Evolutionary conservation across 805 yeast genomes (phyloP).

Genomic region (Candida pini): DNA sequence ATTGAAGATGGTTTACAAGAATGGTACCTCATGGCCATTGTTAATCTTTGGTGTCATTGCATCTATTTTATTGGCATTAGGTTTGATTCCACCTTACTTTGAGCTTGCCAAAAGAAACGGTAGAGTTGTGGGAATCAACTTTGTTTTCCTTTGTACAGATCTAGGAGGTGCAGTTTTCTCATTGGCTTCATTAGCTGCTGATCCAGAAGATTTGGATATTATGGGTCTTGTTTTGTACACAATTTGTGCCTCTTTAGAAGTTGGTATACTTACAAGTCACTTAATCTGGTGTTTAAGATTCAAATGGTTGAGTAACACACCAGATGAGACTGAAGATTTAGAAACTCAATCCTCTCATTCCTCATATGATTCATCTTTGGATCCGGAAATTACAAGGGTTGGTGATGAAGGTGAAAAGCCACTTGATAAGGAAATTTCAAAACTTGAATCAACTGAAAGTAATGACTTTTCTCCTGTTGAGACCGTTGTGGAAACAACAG

Average conservation of each 20-base stretch:
- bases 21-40: slow-evolving; percentile 40
- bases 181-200: slow-evolving; percentile 49
- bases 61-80: slow-evolving; percentile 42
- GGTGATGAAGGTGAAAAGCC: background rate
- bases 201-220: slow-evolving; percentile 52
- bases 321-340: slow-evolving; percentile 1
- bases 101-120: slow-evolving; percentile 49
- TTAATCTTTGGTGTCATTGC: slow-evolving; percentile 46
- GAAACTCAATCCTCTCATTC: slow-evolving; percentile 1
- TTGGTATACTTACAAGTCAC: slow-evolving; percentile 73
- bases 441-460: background rate
- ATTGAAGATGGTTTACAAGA: slow-evolving; percentile 38
- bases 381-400: slow-evolving; percentile 4
- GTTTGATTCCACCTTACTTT: slow-evolving; percentile 51
- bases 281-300: slow-evolving; percentile 58
- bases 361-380: slow-evolving; percentile 1
- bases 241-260: slow-evolving; percentile 66
- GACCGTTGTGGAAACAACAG: background rate
- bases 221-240: slow-evolving; percentile 75
- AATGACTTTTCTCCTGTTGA: background rate
- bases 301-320: slow-evolving; percentile 14
- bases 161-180: slow-evolving; percentile 57
- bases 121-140: slow-evolving; percentile 50
- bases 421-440: background rate
- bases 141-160: slow-evolving; percentile 44